Evolutionary conservation across 148 eudicot genomes (phyloP).

Genomic region (Cornus suecica): DNA sequence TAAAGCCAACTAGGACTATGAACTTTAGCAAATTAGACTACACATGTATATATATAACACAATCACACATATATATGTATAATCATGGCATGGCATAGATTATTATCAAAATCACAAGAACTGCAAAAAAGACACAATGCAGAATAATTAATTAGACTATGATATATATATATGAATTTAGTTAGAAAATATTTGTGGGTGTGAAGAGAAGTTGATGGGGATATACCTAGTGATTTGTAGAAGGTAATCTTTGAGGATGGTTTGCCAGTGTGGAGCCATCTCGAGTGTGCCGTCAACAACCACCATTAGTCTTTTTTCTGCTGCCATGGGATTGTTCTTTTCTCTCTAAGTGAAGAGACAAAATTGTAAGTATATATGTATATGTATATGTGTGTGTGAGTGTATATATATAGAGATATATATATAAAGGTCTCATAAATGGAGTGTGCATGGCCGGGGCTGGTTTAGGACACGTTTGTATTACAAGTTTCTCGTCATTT

Average conservation of each 20-base stretch:
- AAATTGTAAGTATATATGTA: too few relatives aligned
- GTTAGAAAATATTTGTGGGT: background rate
- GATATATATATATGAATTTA: too few relatives aligned
- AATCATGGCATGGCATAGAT: too few relatives aligned
- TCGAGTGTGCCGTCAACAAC: background rate
- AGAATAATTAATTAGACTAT: too few relatives aligned
- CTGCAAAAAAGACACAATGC: background rate
- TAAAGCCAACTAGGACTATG: background rate
- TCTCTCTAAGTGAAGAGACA: too few relatives aligned
- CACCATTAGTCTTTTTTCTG: background rate
- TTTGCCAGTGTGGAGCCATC: background rate
- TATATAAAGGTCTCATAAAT: background rate
- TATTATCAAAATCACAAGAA: too few relatives aligned
- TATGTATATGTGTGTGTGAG: too few relatives aligned
- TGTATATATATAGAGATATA: too few relatives aligned
- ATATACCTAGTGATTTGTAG: background rate
- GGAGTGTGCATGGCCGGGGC: background rate
- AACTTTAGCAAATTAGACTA: too few relatives aligned
- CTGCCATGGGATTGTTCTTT: background rate
- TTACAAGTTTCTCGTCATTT: background rate
- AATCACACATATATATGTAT: too few relatives aligned
- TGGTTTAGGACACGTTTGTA: background rate
- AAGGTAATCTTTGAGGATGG: background rate
- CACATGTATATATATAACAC: too few relatives aligned
- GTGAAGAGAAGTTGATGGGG: background rate